These are phyloP conservation scores for Nemania serpens DNA, from an alignment of 2,329 filamentous ascomycete genomes.

Conservation along the genomic window DNA sequence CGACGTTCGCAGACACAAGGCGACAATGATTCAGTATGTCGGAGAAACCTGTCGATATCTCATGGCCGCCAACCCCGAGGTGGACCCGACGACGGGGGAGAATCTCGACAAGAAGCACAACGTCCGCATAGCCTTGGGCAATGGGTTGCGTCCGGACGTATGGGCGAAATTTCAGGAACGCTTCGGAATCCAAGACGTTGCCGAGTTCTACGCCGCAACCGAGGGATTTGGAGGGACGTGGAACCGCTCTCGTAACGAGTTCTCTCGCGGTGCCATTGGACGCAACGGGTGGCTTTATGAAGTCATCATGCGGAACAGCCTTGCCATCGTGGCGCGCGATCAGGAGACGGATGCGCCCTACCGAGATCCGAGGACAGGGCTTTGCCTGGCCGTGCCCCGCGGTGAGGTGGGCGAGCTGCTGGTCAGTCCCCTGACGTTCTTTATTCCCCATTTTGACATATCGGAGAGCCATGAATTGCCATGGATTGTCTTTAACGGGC, in stretches of 20 bases:
- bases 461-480: no score
- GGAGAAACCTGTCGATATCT: conserved; percentile 87
- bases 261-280: conserved; percentile 77
- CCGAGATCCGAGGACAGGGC: conserved; percentile 70
- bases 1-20: conserved; percentile 70
- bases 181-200: conserved; percentile 74
- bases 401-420: conserved; percentile 78
- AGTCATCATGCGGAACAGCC: conserved; percentile 53
- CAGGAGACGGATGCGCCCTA: conserved; percentile 69
- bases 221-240: conserved; percentile 72
- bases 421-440: not conserved
- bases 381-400: conserved; percentile 63
- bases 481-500: no score
- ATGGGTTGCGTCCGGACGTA: conserved; percentile 82
- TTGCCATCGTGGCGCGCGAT: conserved; percentile 72
- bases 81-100: conserved; percentile 67
- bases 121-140: conserved; percentile 79
- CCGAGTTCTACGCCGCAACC: conserved; percentile 81
- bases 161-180: conserved; percentile 84
- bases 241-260: conserved; percentile 76
- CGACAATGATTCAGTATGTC: conserved; percentile 84
- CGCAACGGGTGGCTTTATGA: conserved; percentile 67
- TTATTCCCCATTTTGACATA: no score
- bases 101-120: conserved; percentile 73
- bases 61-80: conserved; percentile 66